Evolutionary conservation across 2,329 filamentous ascomycete species (phyloP).

Genomic region (Sporothrix euskadiensis): DNA sequence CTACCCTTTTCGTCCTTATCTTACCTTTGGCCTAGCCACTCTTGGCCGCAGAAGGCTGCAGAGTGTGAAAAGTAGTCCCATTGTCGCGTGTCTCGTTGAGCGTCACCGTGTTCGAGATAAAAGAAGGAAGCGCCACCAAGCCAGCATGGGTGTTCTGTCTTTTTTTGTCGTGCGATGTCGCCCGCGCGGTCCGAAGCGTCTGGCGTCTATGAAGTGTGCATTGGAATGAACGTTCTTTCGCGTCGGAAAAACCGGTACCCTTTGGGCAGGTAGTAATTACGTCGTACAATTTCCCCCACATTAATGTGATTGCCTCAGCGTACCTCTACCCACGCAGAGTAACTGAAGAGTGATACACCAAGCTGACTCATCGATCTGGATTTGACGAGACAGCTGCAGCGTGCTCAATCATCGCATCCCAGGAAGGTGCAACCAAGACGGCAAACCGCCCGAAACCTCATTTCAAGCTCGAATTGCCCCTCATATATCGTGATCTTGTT

Average conservation of each 20-base stretch:
- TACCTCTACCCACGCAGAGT: not conserved
- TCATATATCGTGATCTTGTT: not conserved
- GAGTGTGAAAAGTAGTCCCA: constrained; percentile 26
- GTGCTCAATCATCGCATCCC: not conserved
- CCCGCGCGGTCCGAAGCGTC: constrained; percentile 26
- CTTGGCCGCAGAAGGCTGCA: constrained; percentile 32
- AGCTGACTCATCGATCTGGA: constrained; percentile 19
- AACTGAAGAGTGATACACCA: not conserved
- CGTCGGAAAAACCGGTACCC: constrained; percentile 23
- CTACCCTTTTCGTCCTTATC: not conserved
- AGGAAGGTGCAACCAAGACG: constrained; percentile 11
- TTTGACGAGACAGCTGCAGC: not conserved
- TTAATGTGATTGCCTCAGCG: not conserved
- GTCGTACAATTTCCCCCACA: not conserved
- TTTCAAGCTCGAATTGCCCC: not conserved
- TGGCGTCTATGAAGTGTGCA: constrained; percentile 8
- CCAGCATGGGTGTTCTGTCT: not conserved
- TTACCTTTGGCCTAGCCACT: constrained; percentile 32
- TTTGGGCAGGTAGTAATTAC: not conserved
- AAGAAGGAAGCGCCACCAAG: not conserved
- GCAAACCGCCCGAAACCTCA: not conserved
- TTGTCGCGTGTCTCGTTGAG: constrained; percentile 3
- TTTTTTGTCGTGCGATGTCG: constrained; percentile 20
- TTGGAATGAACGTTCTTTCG: constrained; percentile 10
- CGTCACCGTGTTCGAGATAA: not conserved